Conservation (phyloP, 2,329 filamentous ascomycete species). For the Sarocladium brachiariae region DNA sequence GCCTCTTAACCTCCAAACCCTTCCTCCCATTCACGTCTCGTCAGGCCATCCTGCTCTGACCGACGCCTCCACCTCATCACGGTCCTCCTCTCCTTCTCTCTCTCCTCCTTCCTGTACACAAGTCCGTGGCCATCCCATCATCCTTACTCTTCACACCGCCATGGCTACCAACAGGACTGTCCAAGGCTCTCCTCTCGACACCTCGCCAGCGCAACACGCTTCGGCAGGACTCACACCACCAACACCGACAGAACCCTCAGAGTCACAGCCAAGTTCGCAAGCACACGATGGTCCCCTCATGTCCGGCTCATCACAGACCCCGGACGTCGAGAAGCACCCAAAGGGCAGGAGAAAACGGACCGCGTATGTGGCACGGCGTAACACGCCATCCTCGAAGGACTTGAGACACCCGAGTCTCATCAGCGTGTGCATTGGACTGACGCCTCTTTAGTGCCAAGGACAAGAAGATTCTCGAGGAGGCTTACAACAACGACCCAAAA, state of each 20-base stretch:
- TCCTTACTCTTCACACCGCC: not conserved
- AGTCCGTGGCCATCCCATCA: not conserved
- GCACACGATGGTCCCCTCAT: not conserved
- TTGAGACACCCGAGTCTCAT: not conserved
- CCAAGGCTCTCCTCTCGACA: constrained; percentile 13
- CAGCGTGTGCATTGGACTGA: not conserved
- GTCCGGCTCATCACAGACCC: constrained; percentile 8
- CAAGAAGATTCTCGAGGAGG: constrained; percentile 79
- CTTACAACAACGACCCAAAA: constrained; percentile 79
- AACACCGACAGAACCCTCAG: not conserved
- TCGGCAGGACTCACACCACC: constrained; percentile 9
- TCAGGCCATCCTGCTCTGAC: constrained; percentile 3
- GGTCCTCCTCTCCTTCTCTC: not conserved
- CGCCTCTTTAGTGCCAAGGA: constrained; percentile 63
- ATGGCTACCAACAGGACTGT: not conserved
- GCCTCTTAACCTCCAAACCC: not conserved
- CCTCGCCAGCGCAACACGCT: constrained; percentile 14
- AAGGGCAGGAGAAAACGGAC: constrained; percentile 58
- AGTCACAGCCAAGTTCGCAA: not conserved
- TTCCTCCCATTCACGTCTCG: not conserved
- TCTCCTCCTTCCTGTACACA: not conserved
- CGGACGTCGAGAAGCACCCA: constrained; percentile 38
- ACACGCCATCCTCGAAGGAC: too few species aligned
- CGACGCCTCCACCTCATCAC: not conserved
- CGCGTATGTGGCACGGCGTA: constrained; percentile 43